Evolutionary conservation across 2,329 filamentous ascomycete genomes (phyloP).

Genomic region (Alternaria solani): DNA sequence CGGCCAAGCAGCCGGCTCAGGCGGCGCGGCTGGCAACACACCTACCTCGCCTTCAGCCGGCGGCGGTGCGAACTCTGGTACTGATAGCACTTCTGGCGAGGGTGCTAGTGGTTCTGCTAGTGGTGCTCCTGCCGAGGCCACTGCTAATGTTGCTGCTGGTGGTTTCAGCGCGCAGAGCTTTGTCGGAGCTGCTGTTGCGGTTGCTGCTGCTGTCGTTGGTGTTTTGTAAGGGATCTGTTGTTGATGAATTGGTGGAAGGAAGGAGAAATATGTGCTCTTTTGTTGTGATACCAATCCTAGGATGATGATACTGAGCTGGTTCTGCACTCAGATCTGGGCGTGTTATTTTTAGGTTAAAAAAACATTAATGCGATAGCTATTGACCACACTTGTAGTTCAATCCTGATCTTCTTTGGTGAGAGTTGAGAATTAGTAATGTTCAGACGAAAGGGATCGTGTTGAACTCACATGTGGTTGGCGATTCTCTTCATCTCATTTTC

Average conservation of each 20-base stretch:
- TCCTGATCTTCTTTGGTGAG: background rate
- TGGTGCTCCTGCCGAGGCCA: conserved; percentile 33
- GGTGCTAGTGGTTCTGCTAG: conserved; percentile 21
- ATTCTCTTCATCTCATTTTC: background rate
- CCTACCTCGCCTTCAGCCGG: conserved; percentile 15
- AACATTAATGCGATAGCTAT: background rate
- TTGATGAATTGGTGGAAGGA: background rate
- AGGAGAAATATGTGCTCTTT: background rate
- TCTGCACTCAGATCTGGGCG: background rate
- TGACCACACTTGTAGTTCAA: background rate
- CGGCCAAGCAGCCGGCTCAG: conserved; percentile 40
- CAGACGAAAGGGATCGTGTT: too few relatives aligned
- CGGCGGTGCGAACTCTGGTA: conserved; percentile 17
- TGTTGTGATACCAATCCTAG: background rate
- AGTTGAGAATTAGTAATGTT: background rate
- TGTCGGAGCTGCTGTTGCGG: conserved; percentile 38
- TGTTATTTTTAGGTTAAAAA: background rate
- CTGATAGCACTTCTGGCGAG: conserved; percentile 1
- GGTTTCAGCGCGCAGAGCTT: conserved; percentile 32
- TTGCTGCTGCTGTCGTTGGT: conserved; percentile 32
- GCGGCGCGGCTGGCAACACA: conserved; percentile 14
- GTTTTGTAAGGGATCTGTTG: conserved; percentile 29
- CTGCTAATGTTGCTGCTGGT: conserved; percentile 36
- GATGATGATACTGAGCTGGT: background rate
- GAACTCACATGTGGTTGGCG: background rate